These are phyloP conservation scores for Calonectria leucothoes DNA, from an alignment of 2,329 filamentous ascomycete genomes.

Conservation along the genomic window DNA sequence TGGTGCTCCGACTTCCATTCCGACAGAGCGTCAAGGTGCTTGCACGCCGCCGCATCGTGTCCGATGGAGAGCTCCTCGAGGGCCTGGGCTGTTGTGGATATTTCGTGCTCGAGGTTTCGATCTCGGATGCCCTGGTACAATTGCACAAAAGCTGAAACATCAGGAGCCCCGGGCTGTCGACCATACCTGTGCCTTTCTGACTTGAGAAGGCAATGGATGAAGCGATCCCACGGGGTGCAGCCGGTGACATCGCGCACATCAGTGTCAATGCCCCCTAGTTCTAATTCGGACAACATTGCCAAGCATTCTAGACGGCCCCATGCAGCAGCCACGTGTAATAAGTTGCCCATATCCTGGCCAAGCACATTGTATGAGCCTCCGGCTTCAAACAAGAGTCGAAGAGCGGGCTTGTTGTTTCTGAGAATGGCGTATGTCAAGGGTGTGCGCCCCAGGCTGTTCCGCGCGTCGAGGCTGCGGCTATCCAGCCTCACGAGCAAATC, in stretches of 20 bases:
- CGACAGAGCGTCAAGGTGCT: neutral
- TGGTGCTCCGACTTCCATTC: conserved; percentile 15
- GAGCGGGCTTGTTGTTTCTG: neutral
- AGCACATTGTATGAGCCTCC: neutral
- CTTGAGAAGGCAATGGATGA: neutral
- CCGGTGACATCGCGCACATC: fast-evolving
- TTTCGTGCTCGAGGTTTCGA: conserved; percentile 19
- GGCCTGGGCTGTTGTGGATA: neutral
- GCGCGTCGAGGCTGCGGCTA: neutral
- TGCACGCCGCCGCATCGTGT: neutral
- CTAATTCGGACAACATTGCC: neutral
- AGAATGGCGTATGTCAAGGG: neutral
- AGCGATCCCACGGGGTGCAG: neutral
- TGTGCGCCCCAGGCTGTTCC: neutral
- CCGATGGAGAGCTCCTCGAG: neutral
- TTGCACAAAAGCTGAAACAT: conserved; percentile 3
- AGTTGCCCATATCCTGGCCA: fast-evolving
- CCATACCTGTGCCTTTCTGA: fast-evolving
- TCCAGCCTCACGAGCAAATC: neutral
- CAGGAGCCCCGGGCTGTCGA: neutral
- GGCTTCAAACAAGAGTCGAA: neutral
- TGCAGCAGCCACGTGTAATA: neutral
- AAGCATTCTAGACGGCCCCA: neutral
- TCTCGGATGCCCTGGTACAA: conserved; percentile 23
- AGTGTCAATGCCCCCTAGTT: neutral